These are phyloP conservation scores for Epichloe sylvatica DNA, from an alignment of 2,329 filamentous ascomycete genomes.

Conservation along the genomic window DNA sequence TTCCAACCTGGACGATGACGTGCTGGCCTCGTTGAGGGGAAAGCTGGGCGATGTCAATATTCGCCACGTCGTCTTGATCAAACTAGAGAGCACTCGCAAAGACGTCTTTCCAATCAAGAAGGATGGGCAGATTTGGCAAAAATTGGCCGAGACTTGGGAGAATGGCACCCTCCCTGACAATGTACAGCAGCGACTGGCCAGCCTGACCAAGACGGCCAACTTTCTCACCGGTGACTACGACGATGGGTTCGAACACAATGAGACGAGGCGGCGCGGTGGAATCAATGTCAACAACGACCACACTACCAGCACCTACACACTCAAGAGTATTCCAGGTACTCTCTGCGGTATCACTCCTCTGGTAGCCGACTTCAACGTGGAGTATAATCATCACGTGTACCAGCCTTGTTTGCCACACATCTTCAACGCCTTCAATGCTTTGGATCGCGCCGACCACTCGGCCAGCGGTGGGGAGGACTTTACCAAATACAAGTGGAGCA, in stretches of 20 bases:
- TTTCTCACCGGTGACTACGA: constrained; percentile 21
- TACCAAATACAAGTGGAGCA: constrained; percentile 17
- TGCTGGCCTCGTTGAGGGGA: constrained; percentile 15
- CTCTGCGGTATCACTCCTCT: constrained; percentile 28
- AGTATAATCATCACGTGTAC: constrained; percentile 28
- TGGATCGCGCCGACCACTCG: constrained; percentile 7
- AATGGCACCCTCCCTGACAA: constrained; percentile 19
- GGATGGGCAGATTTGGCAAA: constrained; percentile 23
- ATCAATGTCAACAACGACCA: constrained; percentile 25
- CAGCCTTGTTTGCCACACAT: constrained; percentile 30
- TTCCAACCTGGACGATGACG: constrained; percentile 23
- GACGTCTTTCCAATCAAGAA: constrained; percentile 32
- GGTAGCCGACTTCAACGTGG: constrained; percentile 29
- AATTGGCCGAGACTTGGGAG: constrained; percentile 19
- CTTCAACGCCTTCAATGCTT: constrained; percentile 18
- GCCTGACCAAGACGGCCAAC: constrained; percentile 18
- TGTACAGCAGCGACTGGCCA: constrained; percentile 15
- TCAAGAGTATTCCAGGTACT: constrained; percentile 28
- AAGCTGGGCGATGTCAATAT: constrained; percentile 20
- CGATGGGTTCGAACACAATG: constrained; percentile 19
- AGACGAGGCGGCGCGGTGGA: constrained; percentile 20
- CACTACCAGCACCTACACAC: constrained; percentile 28
- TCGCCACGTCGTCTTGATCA: constrained; percentile 27
- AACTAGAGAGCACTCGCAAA: constrained; percentile 29
- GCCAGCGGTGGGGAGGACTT: constrained; percentile 9